phyloP scores from a whole-genome alignment of 176 grass and related monocot genomes.

The Leersia perrieri region DNA sequence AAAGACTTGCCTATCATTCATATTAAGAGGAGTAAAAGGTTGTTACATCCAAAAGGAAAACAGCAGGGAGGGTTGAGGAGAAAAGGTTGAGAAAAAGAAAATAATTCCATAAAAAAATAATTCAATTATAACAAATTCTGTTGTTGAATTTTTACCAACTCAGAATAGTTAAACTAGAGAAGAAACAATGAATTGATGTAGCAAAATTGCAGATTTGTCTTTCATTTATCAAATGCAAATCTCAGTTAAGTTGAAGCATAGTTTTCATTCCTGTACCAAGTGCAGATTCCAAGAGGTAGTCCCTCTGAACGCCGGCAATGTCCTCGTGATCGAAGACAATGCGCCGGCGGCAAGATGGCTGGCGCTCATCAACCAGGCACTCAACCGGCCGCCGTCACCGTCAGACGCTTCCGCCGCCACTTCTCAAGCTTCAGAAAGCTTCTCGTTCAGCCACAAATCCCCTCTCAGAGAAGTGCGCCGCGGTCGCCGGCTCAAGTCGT shows the following conservation, averaged over 20 bases:
- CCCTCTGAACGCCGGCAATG: constrained; percentile 91
- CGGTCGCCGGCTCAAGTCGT: constrained; percentile 53
- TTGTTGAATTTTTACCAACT: background rate
- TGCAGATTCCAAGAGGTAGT: constrained; percentile 74
- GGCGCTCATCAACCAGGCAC: constrained; percentile 74
- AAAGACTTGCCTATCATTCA: too few species aligned
- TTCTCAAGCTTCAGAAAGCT: constrained; percentile 1
- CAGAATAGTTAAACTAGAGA: too few species aligned
- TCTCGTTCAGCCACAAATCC: constrained; percentile 11
- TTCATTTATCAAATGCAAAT: background rate
- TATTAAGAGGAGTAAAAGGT: too few species aligned
- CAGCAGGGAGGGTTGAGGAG: too few species aligned
- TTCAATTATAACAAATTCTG: background rate
- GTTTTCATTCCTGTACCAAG: background rate
- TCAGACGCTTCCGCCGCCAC: background rate
- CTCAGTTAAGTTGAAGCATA: background rate
- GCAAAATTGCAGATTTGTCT: background rate
- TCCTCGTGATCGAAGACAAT: constrained; percentile 89
- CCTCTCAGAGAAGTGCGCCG: constrained; percentile 50
- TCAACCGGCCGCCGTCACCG: constrained; percentile 49
- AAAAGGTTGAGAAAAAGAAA: too few species aligned
- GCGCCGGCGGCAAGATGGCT: constrained; percentile 88
- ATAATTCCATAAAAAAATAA: too few species aligned
- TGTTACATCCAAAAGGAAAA: too few species aligned
- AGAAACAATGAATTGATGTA: too few species aligned